phyloP scores from a whole-genome alignment of 1,284 basidiomycete species.

The Ganoderma boninense region DNA sequence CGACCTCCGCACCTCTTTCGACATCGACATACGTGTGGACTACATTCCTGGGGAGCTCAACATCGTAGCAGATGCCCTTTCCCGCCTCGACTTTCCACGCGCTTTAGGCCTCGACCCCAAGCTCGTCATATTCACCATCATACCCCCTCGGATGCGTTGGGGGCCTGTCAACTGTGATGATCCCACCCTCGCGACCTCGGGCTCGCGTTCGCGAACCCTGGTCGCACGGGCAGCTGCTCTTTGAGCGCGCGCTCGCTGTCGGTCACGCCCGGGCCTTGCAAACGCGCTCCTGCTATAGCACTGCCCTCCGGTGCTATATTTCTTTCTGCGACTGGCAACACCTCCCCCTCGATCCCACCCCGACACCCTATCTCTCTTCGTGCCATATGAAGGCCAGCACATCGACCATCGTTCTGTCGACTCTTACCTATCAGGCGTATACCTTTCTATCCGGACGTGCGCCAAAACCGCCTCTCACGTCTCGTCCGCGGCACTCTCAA shows the following conservation, averaged over 20 bases:
- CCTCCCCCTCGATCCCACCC: neutral
- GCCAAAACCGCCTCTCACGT: neutral
- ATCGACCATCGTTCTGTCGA: neutral
- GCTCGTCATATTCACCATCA: neutral
- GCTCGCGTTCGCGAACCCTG: neutral
- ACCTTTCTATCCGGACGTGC: neutral
- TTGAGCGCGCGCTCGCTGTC: neutral
- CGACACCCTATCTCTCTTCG: neutral
- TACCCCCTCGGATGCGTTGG: neutral
- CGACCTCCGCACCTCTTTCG: neutral
- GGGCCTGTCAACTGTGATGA: neutral
- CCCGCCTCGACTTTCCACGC: neutral
- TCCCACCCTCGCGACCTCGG: neutral
- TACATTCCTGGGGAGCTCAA: neutral
- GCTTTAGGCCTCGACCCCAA: neutral
- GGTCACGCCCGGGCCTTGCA: neutral
- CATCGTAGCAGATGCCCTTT: neutral
- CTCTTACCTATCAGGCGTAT: neutral
- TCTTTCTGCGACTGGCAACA: neutral
- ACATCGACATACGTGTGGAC: neutral
- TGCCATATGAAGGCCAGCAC: neutral
- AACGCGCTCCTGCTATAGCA: neutral
- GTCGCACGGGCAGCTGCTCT: neutral
- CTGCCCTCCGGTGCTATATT: neutral
- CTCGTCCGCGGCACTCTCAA: neutral